Conservation (phyloP, 1,139 yeast species). For the Maudiozyma humilis region DNA sequence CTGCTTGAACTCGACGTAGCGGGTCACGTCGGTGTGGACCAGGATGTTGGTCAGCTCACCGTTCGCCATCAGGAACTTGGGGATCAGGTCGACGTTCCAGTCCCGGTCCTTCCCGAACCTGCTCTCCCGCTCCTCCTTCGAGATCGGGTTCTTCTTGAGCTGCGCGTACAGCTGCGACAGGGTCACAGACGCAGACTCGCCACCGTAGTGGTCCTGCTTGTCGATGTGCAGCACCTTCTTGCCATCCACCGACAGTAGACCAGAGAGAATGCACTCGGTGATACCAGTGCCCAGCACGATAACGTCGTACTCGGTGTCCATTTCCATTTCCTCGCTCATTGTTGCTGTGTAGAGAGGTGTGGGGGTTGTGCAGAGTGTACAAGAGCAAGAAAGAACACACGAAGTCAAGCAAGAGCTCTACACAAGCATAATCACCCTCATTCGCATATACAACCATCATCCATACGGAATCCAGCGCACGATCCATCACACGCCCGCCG, state of each 20-base stretch:
- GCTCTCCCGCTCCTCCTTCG: slow-evolving; percentile 40
- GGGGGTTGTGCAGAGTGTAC: too few species aligned
- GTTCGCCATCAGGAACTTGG: slow-evolving; percentile 94
- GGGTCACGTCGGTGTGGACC: slow-evolving; percentile 90
- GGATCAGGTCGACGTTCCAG: slow-evolving; percentile 96
- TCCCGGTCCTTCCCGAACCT: slow-evolving; percentile 85
- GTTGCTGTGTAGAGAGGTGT: neutral
- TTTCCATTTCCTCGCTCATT: slow-evolving; percentile 53
- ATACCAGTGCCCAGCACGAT: slow-evolving; percentile 81
- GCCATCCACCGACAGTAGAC: slow-evolving; percentile 89
- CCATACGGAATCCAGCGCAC: too few species aligned
- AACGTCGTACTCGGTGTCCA: slow-evolving; percentile 96
- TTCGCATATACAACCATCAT: neutral
- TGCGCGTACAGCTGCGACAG: slow-evolving; percentile 52
- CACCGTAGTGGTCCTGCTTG: slow-evolving; percentile 95
- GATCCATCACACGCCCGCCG: too few species aligned
- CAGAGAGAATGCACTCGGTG: slow-evolving; percentile 93
- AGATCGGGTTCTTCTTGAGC: slow-evolving; percentile 66
- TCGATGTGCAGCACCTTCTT: slow-evolving; percentile 95
- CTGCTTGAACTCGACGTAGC: slow-evolving; percentile 93
- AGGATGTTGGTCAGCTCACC: slow-evolving; percentile 95
- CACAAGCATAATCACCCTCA: neutral
- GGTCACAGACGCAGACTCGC: slow-evolving; percentile 48
- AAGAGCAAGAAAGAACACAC: too few species aligned
- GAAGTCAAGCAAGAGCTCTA: too few species aligned